Conservation (phyloP, 768 basidiomycete species). For the Tricholoma saponaceum region DNA sequence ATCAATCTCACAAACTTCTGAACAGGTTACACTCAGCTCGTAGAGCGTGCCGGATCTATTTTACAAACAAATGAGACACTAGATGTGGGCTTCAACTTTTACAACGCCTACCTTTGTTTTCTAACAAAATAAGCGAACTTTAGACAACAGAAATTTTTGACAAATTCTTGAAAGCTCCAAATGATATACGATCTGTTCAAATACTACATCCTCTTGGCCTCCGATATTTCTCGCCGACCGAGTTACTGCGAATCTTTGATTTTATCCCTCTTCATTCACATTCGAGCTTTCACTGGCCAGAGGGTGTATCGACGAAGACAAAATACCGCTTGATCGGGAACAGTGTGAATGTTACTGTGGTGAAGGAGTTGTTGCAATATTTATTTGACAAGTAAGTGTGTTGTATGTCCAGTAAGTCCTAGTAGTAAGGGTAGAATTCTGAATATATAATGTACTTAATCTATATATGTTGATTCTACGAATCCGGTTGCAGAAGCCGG, state of each 20-base stretch:
- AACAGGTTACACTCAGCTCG: conserved; percentile 69
- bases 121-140: conserved; percentile 1
- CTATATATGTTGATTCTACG: no score
- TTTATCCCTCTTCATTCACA: conserved; percentile 34
- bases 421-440: no score
- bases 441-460: no score
- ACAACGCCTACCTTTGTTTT: background rate
- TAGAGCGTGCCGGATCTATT: conserved; percentile 76
- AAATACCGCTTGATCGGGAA: conserved; percentile 79
- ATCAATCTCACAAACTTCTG: background rate
- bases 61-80: conserved; percentile 65
- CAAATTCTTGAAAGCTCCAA: conserved; percentile 44
- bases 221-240: conserved; percentile 72
- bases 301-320: conserved; percentile 54
- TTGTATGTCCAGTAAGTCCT: no score
- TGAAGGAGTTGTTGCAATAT: conserved; percentile 57
- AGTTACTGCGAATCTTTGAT: conserved; percentile 65
- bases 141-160: conserved; percentile 63
- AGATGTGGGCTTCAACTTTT: conserved; percentile 41
- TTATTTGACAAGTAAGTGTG: conserved; percentile 39
- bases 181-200: conserved; percentile 41
- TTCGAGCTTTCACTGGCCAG: conserved; percentile 58
- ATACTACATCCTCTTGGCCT: conserved; percentile 56
- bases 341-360: conserved; percentile 76
- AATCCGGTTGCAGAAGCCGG: no score